Evolutionary conservation across 2,329 filamentous ascomycete species (phyloP).

Genomic region (Colletotrichum zoysiae): DNA sequence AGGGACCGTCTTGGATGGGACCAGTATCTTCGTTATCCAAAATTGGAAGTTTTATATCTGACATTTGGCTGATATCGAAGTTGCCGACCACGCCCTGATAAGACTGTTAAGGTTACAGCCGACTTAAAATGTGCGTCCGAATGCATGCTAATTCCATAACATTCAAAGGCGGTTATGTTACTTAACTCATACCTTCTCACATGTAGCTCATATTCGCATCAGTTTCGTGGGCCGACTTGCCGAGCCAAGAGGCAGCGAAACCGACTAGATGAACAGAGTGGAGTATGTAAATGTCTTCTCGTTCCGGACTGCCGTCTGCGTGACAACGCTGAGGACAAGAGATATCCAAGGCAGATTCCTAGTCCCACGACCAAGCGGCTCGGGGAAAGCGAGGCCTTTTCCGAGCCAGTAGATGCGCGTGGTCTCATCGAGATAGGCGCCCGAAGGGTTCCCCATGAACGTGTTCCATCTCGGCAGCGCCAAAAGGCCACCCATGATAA

Average conservation of each 20-base stretch:
- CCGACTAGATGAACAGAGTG: constrained; percentile 49
- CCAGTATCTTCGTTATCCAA: too few relatives aligned
- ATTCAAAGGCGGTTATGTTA: too few relatives aligned
- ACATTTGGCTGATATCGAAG: too few relatives aligned
- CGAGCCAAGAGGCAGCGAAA: constrained; percentile 48
- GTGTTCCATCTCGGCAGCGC: constrained; percentile 55
- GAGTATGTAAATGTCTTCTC: constrained; percentile 50
- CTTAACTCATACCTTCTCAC: too few relatives aligned
- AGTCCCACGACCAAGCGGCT: constrained; percentile 54
- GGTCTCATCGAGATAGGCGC: constrained; percentile 53
- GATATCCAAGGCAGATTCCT: constrained; percentile 31
- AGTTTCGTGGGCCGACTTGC: constrained; percentile 44
- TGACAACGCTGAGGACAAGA: constrained; percentile 40
- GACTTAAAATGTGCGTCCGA: too few relatives aligned
- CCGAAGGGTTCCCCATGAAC: constrained; percentile 55
- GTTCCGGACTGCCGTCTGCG: constrained; percentile 46
- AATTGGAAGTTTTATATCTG: too few relatives aligned
- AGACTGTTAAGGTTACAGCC: too few relatives aligned
- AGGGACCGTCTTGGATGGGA: too few relatives aligned
- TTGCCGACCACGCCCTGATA: too few relatives aligned
- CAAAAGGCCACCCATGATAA: constrained; percentile 61
- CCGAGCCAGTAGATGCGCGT: constrained; percentile 56
- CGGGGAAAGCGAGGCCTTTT: constrained; percentile 47
- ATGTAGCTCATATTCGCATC: too few relatives aligned
- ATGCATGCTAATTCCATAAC: too few relatives aligned